Base-by-base conservation (phyloP, 1,284 basidiomycete genomes). In the Caloboletus inedulis region DNA sequence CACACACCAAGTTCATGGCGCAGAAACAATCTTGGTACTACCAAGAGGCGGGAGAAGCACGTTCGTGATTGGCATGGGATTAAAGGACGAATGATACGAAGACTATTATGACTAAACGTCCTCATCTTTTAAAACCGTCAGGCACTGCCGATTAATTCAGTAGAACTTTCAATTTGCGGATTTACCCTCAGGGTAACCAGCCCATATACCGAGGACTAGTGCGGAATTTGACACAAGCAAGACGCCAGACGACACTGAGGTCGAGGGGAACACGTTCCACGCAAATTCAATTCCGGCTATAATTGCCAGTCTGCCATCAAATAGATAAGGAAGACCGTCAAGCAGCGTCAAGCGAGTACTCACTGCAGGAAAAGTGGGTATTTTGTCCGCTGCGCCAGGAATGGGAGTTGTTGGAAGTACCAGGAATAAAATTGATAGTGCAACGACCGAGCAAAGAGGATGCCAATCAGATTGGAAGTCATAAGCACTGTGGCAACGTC, bases 391-490 rank as follows among this genome's bases (percentile, higher is more conserved):
- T 85, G 94, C 6, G 83, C 74, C 25, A 99, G 72, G 62, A 96
- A 85, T 0, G 94, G 93, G n/a, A 97, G 69, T 61, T 96, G 92
- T 58, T 94, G 89, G 12, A 90, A 93, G 69, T 98, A 98, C 97
- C 96, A 99, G 5, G 90, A 87, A 70, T 98, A 98, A 72, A 99
- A 99, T 63, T 99, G 96, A 69, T 98, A 99, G 69, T 99, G 96
- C 49, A 99, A 73, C 14, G 94, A 97, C n/a, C 97, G 84, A 14
- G 97, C 91, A 68, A 91, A 98, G 4, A 91, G 61, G 31, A 99
- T 88, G 21, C 96, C 96, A 55, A 98, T 87, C 46, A 99, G 70
- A 66, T 98, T 99, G 14, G 89, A 90, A 1, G 92, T 94, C 75
- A 93, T 94, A 18, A 98, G 77, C 21, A 93, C 77, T 0, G 87